These are phyloP conservation scores for Ceratocystis huliohia DNA, from an alignment of 2,329 filamentous ascomycete species.

Conservation along the genomic window DNA sequence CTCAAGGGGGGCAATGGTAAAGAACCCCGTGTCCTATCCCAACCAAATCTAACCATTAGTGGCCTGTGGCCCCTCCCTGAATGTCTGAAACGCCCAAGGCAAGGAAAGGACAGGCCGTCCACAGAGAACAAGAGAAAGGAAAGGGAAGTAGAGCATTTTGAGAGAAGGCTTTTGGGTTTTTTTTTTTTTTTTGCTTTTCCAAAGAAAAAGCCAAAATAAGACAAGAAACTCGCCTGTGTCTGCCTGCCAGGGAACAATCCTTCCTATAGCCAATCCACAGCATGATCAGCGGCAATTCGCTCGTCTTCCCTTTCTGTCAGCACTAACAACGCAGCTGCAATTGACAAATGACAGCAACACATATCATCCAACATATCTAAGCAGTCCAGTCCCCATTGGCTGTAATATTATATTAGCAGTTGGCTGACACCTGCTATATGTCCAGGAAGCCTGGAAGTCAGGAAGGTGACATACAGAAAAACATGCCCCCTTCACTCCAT, in stretches of 20 bases:
- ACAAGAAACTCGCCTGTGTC: background rate
- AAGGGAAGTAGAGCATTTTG: background rate
- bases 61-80: conserved; percentile 3
- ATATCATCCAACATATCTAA: background rate
- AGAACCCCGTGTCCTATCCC: background rate
- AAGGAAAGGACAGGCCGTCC: background rate
- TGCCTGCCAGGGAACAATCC: background rate
- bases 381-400: background rate
- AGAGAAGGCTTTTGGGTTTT: background rate
- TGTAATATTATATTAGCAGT: background rate
- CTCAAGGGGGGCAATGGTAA: background rate
- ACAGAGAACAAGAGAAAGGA: background rate
- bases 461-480: background rate
- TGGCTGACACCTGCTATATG: background rate
- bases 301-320: background rate
- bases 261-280: background rate
- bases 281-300: background rate
- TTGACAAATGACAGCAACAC: conserved; percentile 1
- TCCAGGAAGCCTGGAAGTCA: background rate
- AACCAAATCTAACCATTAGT: background rate
- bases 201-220: background rate
- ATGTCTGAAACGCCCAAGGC: conserved; percentile 9
- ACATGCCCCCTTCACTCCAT: background rate
- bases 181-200: background rate
- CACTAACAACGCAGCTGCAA: background rate